Percentiles rank a stretch among this genome's conserved stretches.
phyloP scores from a whole-genome alignment of 2,329 filamentous ascomycete genomes.

The Alternaria sp. region DNA sequence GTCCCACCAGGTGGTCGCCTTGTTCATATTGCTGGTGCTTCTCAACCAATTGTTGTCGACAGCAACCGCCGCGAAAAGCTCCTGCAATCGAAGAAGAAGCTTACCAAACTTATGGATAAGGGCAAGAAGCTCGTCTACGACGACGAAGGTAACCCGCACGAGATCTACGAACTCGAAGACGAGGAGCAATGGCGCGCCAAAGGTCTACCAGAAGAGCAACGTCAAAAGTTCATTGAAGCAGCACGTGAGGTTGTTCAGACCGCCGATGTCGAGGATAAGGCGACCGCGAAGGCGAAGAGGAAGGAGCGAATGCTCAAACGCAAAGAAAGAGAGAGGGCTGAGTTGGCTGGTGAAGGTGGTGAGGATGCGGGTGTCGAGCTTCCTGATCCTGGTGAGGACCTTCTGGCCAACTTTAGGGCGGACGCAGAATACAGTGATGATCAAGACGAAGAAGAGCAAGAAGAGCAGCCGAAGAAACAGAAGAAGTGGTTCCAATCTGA shows the following conservation, averaged over 20 bases:
- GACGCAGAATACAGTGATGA: slow-evolving; percentile 52
- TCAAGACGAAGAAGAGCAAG: slow-evolving; percentile 54
- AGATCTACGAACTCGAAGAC: slow-evolving; percentile 86
- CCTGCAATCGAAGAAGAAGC: slow-evolving; percentile 93
- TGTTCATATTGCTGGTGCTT: slow-evolving; percentile 71
- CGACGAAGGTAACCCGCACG: slow-evolving; percentile 86
- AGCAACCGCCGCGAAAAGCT: slow-evolving; percentile 95
- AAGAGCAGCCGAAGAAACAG: slow-evolving; percentile 66
- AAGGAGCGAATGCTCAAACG: slow-evolving; percentile 78
- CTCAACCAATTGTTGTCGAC: slow-evolving; percentile 81
- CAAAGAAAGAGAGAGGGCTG: slow-evolving; percentile 71
- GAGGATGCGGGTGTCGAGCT: slow-evolving; percentile 36
- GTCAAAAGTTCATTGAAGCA: slow-evolving; percentile 77
- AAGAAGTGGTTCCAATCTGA: slow-evolving; percentile 85
- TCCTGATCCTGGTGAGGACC: slow-evolving; percentile 49
- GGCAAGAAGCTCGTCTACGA: slow-evolving; percentile 89
- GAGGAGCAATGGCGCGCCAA: slow-evolving; percentile 80
- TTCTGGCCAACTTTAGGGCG: slow-evolving; percentile 54
- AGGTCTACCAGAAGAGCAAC: slow-evolving; percentile 79
- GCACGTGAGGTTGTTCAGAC: slow-evolving; percentile 76
- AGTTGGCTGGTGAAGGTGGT: slow-evolving; percentile 27
- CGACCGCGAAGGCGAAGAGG: slow-evolving; percentile 78
- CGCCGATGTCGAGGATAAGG: slow-evolving; percentile 86
- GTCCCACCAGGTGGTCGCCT: slow-evolving; percentile 60
- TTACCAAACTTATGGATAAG: slow-evolving; percentile 88